Base-by-base conservation (phyloP, 2,329 filamentous ascomycete species). In the Hypoxylon sp. region DNA sequence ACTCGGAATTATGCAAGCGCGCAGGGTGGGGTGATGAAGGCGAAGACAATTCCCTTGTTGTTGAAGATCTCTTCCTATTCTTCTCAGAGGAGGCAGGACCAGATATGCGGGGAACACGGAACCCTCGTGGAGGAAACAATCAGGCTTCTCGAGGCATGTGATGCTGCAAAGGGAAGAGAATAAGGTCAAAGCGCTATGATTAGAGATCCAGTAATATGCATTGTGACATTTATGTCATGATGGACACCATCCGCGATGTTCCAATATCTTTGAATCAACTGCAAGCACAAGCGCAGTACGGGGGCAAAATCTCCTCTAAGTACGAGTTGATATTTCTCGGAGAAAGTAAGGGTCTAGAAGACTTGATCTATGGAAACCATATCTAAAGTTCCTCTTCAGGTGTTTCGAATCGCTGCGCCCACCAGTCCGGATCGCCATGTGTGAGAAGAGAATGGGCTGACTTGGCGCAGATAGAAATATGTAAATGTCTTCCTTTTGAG, bases 21-120 rank as follows among this genome's bases (percentile, higher is more conserved):
- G n/a, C 33, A 47, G 47, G 53, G 67, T 62, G 59, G 67, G 58
- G 67, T 59, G 39, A 51, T n/a, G 46, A 46, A 57, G 48, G 22
- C 14, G 24, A 59, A 24, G 37, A 13, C 46, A 24, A 11, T 53
- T 53, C 24, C 58, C 31, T 47, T 42, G 47, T 58, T 42, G 51
- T 14, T 42, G 59, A 55, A 50, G 59, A 63, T 67, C 59, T 39
- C 39, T 50, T 19, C 35, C 44, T 46, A n/a, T 37, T 55, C 46
- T 50, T 31, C 37, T 50, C 31, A 26, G 24, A 17, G 33, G 48
- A 35, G 3, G 22, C 6, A 29, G 29, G 8, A 17, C 35, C n/a
- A 42, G 48, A 31, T 24, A 55, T 63, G 64, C 53, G 59, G 65
- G 59, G 59, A 59, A 51, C 42, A 42, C 53, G 47, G 37, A 51